A percentile compares a stretch with the other conserved stretches of the same genome.
Conservation (phyloP, 2,329 filamentous ascomycete genomes). For the Nemania sp. region DNA sequence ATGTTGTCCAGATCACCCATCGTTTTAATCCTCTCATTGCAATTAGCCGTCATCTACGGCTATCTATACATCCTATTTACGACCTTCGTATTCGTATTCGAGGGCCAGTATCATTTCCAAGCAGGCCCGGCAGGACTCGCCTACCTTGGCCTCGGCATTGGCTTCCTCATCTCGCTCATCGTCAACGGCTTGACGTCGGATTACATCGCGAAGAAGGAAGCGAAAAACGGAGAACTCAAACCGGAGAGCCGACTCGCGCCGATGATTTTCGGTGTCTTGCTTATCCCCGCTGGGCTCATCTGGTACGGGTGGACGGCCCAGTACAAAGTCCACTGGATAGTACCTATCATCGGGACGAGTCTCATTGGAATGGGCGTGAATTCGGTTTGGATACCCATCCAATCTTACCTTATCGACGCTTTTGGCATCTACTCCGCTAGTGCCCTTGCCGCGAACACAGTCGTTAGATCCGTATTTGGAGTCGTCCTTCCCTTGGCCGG, state of each 20-base stretch:
- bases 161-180: slow-evolving; percentile 51
- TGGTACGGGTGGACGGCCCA: slow-evolving; percentile 53
- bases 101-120: slow-evolving; percentile 61
- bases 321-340: slow-evolving; percentile 61
- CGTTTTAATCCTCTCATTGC: slow-evolving; percentile 66
- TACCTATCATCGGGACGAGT: slow-evolving; percentile 62
- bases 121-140: slow-evolving; percentile 64
- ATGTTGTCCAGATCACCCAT: slow-evolving; percentile 70
- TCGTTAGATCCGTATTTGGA: slow-evolving; percentile 64
- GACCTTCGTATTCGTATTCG: slow-evolving; percentile 65
- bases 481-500: slow-evolving; percentile 65
- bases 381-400: slow-evolving; percentile 61
- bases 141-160: slow-evolving; percentile 70
- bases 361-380: slow-evolving; percentile 59
- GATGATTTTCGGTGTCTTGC: slow-evolving; percentile 37
- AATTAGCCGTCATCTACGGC: slow-evolving; percentile 63
- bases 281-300: slow-evolving; percentile 51
- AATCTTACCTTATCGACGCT: slow-evolving; percentile 70
- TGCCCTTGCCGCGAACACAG: slow-evolving; percentile 67
- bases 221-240: slow-evolving; percentile 28
- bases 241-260: slow-evolving; percentile 49
- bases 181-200: slow-evolving; percentile 50
- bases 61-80: slow-evolving; percentile 60
- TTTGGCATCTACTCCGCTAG: slow-evolving; percentile 55
- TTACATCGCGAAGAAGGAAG: slow-evolving; percentile 62